Evolutionary conservation across 768 basidiomycete genomes (phyloP).

Genomic region (Auricularia sp.): DNA sequence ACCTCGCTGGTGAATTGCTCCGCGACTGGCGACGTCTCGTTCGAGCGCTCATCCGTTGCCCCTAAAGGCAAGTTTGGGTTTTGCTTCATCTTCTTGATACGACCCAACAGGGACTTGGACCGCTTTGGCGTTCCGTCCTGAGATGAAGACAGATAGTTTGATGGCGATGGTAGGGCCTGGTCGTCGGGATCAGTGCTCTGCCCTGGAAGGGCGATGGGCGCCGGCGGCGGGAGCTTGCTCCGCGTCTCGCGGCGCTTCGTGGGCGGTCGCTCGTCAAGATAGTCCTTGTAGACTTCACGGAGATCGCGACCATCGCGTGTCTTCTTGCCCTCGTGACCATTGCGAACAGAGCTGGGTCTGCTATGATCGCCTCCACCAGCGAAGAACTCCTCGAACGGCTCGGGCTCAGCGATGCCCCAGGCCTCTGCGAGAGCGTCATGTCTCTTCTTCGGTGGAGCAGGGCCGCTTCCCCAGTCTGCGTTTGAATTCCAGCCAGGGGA

Average conservation of each 20-base stretch:
- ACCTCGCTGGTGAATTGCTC: background rate
- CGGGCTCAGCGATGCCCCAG: slow-evolving; percentile 88
- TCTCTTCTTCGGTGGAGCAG: slow-evolving; percentile 61
- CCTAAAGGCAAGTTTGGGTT: slow-evolving; percentile 69
- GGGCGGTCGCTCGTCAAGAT: slow-evolving; percentile 30
- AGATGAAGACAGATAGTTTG: slow-evolving; percentile 7
- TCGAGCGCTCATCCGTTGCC: slow-evolving; percentile 30
- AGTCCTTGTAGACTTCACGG: slow-evolving; percentile 36
- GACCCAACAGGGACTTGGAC: slow-evolving; percentile 76
- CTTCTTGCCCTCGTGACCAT: slow-evolving; percentile 44
- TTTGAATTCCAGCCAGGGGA: background rate
- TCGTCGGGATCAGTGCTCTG: slow-evolving; percentile 30
- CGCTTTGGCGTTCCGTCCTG: slow-evolving; percentile 49
- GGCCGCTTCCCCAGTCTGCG: background rate
- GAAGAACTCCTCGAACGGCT: slow-evolving; percentile 84
- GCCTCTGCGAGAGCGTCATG: slow-evolving; percentile 85
- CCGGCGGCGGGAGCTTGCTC: slow-evolving; percentile 61
- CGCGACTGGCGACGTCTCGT: slow-evolving; percentile 18
- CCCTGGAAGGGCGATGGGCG: slow-evolving; percentile 70
- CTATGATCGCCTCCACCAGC: slow-evolving; percentile 57
- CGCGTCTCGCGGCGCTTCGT: slow-evolving; percentile 30
- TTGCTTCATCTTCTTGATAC: slow-evolving; percentile 83
- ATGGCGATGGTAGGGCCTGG: background rate
- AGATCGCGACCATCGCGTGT: slow-evolving; percentile 43
- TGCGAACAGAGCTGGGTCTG: slow-evolving; percentile 57